phyloP scores from a whole-genome alignment of 257 asterid genomes.

The Euphrasia confusa region DNA sequence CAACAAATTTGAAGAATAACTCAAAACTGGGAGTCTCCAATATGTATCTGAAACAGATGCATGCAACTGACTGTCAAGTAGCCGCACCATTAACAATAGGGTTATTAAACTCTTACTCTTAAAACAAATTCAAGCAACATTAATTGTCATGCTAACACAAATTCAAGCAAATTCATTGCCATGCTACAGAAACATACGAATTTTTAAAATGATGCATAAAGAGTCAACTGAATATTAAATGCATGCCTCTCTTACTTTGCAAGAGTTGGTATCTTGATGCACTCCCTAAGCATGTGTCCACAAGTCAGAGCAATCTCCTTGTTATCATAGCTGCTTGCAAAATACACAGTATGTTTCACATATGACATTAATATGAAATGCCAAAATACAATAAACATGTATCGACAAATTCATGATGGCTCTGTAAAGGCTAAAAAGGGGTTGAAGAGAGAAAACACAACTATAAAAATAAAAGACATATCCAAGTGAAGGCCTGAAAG shows the following conservation, averaged over 20 bases:
- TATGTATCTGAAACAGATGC: constrained; percentile 60
- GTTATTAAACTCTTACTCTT: constrained; percentile 16
- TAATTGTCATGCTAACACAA: constrained; percentile 17
- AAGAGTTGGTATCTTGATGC: constrained; percentile 82
- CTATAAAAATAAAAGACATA: constrained; percentile 2
- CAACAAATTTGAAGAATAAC: constrained; percentile 86
- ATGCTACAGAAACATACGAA: constrained; percentile 16
- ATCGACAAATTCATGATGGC: constrained; percentile 13
- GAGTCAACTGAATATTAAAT: constrained; percentile 23
- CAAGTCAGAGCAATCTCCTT: constrained; percentile 94
- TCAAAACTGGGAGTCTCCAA: constrained; percentile 95
- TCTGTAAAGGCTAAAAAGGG: constrained; percentile 10
- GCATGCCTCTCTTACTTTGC: constrained; percentile 65
- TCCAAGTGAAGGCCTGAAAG: constrained; percentile 6
- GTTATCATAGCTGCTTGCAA: constrained; percentile 76
- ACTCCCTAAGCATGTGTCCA: constrained; percentile 95
- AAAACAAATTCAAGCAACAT: constrained; percentile 17
- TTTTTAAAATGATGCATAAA: constrained; percentile 21
- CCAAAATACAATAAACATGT: constrained; percentile 15
- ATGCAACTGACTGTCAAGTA: constrained; percentile 7
- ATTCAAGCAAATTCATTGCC: constrained; percentile 15
- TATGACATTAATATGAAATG: constrained; percentile 19
- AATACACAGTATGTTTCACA: constrained; percentile 19
- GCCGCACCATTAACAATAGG: constrained; percentile 20
- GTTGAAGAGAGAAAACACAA: constrained; percentile 5